These are phyloP conservation scores for Coniella vitis DNA, from an alignment of 2,329 filamentous ascomycete genomes.

Conservation along the genomic window DNA sequence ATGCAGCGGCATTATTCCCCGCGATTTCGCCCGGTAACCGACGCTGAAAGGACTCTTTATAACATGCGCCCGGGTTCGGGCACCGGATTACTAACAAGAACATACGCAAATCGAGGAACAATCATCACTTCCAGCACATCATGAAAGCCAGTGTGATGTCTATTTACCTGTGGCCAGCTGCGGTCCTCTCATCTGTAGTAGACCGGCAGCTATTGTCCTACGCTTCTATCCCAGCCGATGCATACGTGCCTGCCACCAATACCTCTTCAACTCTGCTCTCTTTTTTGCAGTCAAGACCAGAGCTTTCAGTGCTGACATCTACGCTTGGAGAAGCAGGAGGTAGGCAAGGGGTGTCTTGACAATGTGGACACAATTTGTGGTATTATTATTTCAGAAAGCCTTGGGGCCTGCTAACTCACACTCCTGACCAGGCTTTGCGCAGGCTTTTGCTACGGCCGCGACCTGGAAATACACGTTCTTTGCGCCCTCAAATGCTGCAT, in stretches of 20 bases:
- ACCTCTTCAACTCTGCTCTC: neutral
- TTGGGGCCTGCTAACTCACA: neutral
- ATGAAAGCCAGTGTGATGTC: too few relatives aligned
- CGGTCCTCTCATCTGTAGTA: neutral
- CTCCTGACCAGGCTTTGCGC: neutral
- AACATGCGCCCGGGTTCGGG: too few relatives aligned
- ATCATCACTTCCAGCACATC: too few relatives aligned
- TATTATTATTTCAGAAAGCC: too few relatives aligned
- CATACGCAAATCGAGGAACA: too few relatives aligned
- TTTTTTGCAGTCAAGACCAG: neutral
- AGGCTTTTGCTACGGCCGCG: neutral
- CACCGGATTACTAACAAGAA: too few relatives aligned
- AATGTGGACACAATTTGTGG: too few relatives aligned
- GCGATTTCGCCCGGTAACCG: too few relatives aligned
- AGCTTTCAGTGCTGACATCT: neutral
- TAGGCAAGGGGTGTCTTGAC: neutral
- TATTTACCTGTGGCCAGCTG: too few relatives aligned
- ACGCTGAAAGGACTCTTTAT: too few relatives aligned
- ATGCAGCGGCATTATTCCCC: too few relatives aligned
- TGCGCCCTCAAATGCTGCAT: neutral
- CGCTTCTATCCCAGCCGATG: neutral
- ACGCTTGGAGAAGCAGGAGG: neutral
- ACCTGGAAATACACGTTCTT: neutral
- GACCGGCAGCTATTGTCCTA: neutral
- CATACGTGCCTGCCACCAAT: neutral